Evolutionary conservation across 176 grass and related monocot species (phyloP).

Genomic region (Eleusine coracana): DNA sequence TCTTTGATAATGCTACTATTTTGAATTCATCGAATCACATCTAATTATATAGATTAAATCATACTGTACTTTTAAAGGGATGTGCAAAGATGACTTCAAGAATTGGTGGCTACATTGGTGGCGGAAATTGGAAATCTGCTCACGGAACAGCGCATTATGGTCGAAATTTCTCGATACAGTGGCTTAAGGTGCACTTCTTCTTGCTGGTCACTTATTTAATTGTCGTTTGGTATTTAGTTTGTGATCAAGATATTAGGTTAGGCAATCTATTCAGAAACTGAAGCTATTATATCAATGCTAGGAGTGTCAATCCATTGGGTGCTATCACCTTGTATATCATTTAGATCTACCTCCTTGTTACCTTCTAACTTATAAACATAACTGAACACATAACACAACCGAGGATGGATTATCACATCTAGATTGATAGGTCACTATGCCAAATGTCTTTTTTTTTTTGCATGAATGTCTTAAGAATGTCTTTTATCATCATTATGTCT

Average conservation of each 20-base stretch:
- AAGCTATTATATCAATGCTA: not conserved
- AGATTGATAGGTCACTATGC: not conserved
- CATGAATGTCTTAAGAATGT: slow-evolving; percentile 13
- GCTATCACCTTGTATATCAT: slow-evolving; percentile 7
- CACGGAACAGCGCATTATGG: slow-evolving; percentile 96
- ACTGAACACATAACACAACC: slow-evolving; percentile 12
- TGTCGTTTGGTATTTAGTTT: not conserved
- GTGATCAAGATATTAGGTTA: slow-evolving; percentile 8
- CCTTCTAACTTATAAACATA: slow-evolving; percentile 10
- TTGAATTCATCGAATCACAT: slow-evolving; percentile 6
- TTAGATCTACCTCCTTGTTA: not conserved
- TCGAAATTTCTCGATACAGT: slow-evolving; percentile 94
- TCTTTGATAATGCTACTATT: slow-evolving; percentile 12
- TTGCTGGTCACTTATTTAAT: slow-evolving; percentile 11
- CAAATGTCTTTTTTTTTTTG: not conserved
- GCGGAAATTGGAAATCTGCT: slow-evolving; percentile 99
- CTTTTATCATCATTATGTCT: slow-evolving; percentile 18
- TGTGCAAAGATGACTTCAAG: slow-evolving; percentile 99
- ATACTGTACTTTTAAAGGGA: slow-evolving; percentile 59
- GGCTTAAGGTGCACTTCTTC: slow-evolving; percentile 84
- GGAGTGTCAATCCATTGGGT: not conserved
- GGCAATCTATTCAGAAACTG: slow-evolving; percentile 19
- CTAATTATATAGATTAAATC: slow-evolving; percentile 33
- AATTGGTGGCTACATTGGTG: slow-evolving; percentile 92
- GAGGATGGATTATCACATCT: not conserved